Evolutionary conservation across 257 asterid genomes (phyloP).

Genomic region (Solanum appendiculatum): DNA sequence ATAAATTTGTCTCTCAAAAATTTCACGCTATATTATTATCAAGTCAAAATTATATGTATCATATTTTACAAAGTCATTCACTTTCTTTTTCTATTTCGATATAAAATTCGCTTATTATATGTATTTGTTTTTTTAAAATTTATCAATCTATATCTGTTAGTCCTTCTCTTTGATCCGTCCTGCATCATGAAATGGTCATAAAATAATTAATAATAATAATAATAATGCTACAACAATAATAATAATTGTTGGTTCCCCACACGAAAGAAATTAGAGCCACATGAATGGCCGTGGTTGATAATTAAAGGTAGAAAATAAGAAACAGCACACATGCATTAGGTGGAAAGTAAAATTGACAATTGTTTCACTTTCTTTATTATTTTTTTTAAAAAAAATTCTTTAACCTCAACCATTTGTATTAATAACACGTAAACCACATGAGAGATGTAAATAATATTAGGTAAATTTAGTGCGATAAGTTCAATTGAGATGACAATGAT

Average conservation of each 20-base stretch:
- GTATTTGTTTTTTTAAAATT: fast-evolving
- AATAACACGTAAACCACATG: not conserved
- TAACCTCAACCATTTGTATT: not conserved
- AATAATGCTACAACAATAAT: not conserved
- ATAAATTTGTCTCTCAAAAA: not conserved
- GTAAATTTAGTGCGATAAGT: too few relatives aligned
- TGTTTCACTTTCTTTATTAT: not conserved
- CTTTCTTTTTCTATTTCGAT: not conserved
- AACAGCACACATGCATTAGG: not conserved
- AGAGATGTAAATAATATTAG: not conserved
- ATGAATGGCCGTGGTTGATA: not conserved
- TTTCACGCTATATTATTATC: not conserved
- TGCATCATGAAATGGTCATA: not conserved
- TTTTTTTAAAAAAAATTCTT: not conserved
- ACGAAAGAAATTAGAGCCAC: not conserved
- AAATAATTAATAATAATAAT: not conserved
- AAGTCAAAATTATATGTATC: not conserved
- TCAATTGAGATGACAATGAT: not conserved
- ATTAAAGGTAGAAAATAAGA: not conserved
- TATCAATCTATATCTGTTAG: not conserved
- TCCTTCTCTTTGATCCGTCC: not conserved
- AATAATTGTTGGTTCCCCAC: not conserved
- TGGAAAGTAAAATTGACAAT: not conserved
- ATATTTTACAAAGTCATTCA: not conserved
- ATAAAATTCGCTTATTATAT: not conserved